phyloP scores from a whole-genome alignment of 2,329 filamentous ascomycete species.

The Penicillium brasilianum region DNA sequence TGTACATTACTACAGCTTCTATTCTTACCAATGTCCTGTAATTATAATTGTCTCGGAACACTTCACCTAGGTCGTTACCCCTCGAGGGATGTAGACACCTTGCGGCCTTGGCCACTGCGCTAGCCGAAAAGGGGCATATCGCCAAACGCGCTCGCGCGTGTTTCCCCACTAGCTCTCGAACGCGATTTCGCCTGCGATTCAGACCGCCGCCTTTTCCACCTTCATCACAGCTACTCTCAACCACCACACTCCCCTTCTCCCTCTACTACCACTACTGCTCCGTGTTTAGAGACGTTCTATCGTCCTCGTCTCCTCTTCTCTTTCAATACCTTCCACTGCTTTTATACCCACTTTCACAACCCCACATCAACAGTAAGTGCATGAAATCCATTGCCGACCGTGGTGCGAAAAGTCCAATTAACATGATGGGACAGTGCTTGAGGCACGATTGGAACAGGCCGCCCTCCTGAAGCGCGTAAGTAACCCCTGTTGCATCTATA shows the following conservation, averaged over 20 bases:
- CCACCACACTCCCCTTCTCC: slow-evolving; percentile 6
- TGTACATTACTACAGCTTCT: slow-evolving; percentile 8
- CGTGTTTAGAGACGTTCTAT: not conserved
- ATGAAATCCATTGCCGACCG: slow-evolving; percentile 4
- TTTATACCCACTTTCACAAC: slow-evolving; percentile 17
- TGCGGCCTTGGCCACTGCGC: slow-evolving; percentile 26
- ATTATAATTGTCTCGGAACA: not conserved
- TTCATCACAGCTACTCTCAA: slow-evolving; percentile 21
- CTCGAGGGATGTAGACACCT: slow-evolving; percentile 11
- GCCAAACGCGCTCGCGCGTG: slow-evolving; percentile 37
- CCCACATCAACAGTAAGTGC: slow-evolving; percentile 39
- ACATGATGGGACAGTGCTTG: slow-evolving; percentile 69
- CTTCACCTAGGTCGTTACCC: not conserved
- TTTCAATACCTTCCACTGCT: not conserved
- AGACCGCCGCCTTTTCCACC: slow-evolving; percentile 27
- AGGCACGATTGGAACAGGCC: slow-evolving; percentile 96
- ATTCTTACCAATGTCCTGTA: not conserved
- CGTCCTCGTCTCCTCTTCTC: not conserved
- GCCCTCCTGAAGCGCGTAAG: slow-evolving; percentile 90
- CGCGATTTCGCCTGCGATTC: slow-evolving; percentile 36
- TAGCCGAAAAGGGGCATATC: slow-evolving; percentile 39
- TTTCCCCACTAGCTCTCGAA: slow-evolving; percentile 38
- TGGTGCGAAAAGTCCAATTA: slow-evolving; percentile 21
- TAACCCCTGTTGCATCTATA: slow-evolving; percentile 5
- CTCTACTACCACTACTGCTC: not conserved